A percentile compares a stretch with the other conserved stretches of the same genome.
These are phyloP conservation scores for Aspergillus ostianus DNA, from an alignment of 495 filamentous ascomycete species.

Conservation along the genomic window DNA sequence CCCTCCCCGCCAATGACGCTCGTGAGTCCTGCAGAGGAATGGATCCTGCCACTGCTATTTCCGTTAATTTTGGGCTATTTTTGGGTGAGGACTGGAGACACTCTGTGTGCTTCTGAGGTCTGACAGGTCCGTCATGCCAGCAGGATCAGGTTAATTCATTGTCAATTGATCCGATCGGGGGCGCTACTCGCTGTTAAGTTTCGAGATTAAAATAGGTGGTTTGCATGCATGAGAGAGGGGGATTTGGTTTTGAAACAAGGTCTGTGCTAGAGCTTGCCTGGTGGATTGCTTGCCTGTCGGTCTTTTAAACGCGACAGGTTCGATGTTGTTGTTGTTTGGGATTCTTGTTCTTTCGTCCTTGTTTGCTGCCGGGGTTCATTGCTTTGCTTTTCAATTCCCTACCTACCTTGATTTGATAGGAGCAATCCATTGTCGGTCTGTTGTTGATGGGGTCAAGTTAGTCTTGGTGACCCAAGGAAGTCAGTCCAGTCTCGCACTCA, in stretches of 20 bases:
- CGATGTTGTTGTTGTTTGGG: background rate
- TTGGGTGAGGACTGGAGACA: constrained; percentile 3
- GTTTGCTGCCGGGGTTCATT: background rate
- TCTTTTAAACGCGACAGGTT: background rate
- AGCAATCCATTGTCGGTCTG: background rate
- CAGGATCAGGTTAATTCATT: background rate
- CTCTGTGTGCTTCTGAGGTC: background rate
- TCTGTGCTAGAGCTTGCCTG: background rate
- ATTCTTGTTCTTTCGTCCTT: background rate
- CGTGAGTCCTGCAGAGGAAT: background rate
- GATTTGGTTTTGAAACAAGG: background rate
- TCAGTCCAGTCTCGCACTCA: background rate
- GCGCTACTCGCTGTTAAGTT: background rate
- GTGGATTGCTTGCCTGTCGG: background rate
- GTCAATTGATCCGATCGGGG: background rate
- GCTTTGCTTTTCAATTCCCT: background rate
- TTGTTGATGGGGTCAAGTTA: background rate
- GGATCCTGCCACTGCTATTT: background rate
- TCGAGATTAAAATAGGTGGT: background rate
- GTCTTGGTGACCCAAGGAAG: background rate
- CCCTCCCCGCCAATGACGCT: background rate
- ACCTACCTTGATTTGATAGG: no score
- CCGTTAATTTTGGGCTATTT: constrained; percentile 11
- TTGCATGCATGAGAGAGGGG: background rate
- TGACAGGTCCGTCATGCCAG: background rate